These are phyloP conservation scores for Tranzscheliella williamsii DNA, from an alignment of 1,284 basidiomycete genomes.

Conservation along the genomic window DNA sequence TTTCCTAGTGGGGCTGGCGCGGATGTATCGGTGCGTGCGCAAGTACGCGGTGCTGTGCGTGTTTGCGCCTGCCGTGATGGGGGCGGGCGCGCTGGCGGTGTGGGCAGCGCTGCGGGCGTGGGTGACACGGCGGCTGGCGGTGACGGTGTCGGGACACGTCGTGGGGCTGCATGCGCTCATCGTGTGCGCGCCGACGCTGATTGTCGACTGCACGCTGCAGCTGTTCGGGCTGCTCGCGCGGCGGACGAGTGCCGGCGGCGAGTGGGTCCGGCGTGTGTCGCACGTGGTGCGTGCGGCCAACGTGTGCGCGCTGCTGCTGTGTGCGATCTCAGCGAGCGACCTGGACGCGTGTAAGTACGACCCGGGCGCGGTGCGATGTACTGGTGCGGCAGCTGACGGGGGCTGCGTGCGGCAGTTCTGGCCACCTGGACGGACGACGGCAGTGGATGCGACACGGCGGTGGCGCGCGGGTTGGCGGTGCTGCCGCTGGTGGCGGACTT, in stretches of 20 bases:
- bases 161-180: slow-evolving; percentile 6
- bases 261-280: slow-evolving; percentile 12
- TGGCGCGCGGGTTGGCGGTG: slow-evolving; percentile 18
- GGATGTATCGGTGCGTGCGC: slow-evolving; percentile 3
- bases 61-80: slow-evolving; percentile 5
- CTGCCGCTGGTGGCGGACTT: slow-evolving; percentile 22
- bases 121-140: background rate
- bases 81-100: background rate
- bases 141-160: background rate
- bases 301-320: slow-evolving; percentile 18
- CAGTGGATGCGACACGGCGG: slow-evolving; percentile 3
- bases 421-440: background rate
- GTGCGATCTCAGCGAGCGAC: slow-evolving; percentile 12
- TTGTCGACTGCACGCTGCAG: slow-evolving; percentile 21
- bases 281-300: slow-evolving; percentile 11
- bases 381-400: slow-evolving; percentile 5
- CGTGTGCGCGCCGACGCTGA: slow-evolving; percentile 14
- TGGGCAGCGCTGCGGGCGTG: background rate
- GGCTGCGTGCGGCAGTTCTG: slow-evolving; percentile 2
- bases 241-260: slow-evolving; percentile 3
- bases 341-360: slow-evolving; percentile 15
- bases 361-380: background rate
- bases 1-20: slow-evolving; percentile 11
- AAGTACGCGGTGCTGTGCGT: slow-evolving; percentile 6
- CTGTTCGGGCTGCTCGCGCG: slow-evolving; percentile 23